Evolutionary conservation across 148 eudicot genomes (phyloP).

Genomic region (Rhododendron griersonianum): DNA sequence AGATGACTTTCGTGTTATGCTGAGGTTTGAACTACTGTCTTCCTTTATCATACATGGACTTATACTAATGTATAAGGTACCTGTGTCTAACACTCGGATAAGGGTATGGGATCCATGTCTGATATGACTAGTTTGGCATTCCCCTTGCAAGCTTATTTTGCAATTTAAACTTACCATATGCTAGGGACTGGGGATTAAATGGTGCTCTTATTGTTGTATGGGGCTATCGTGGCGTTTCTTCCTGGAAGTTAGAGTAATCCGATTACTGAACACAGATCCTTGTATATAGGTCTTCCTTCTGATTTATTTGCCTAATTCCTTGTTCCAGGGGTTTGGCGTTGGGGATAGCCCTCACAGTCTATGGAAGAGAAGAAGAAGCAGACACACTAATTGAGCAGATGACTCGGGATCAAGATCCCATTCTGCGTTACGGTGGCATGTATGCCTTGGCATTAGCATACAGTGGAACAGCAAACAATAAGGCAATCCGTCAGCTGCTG

Average conservation of each 20-base stretch:
- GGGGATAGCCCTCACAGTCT: slow-evolving; percentile 94
- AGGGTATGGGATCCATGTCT: not conserved
- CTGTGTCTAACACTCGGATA: not conserved
- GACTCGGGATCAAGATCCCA: slow-evolving; percentile 99
- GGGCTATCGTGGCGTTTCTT: not conserved
- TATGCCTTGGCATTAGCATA: slow-evolving; percentile 97
- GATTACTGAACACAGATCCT: not conserved
- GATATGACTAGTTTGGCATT: not conserved
- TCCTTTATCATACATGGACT: not conserved
- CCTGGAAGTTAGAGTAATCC: not conserved
- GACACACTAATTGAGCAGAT: slow-evolving; percentile 92
- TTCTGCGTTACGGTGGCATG: slow-evolving; percentile 96
- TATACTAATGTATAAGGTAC: not conserved
- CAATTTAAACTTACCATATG: not conserved
- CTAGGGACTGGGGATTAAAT: not conserved
- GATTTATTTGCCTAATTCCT: not conserved
- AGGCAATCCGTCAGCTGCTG: slow-evolving; percentile 95
- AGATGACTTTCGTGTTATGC: slow-evolving; percentile 13
- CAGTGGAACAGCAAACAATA: slow-evolving; percentile 92
- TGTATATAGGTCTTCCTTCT: not conserved
- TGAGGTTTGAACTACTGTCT: slow-evolving; percentile 1
- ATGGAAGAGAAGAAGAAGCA: slow-evolving; percentile 99
- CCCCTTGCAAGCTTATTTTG: not conserved
- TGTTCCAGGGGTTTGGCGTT: slow-evolving; percentile 76
- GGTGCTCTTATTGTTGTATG: not conserved